Base-by-base conservation (phyloP, 2,329 filamentous ascomycete genomes). In the Aureobasidium vineae region DNA sequence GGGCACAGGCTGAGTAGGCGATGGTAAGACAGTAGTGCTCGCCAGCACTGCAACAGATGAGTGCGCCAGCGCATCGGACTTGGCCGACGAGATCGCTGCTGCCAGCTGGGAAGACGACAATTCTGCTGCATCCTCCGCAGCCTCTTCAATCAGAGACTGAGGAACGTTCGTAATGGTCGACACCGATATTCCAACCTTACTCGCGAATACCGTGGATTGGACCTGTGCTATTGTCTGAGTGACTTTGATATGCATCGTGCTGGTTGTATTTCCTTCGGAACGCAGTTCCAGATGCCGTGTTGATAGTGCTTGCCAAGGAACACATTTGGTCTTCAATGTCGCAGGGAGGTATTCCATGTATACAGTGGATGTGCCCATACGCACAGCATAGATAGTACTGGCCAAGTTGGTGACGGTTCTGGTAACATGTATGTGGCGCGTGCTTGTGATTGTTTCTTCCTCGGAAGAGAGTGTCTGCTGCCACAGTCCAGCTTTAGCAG, bases 401-500 rank as follows among this genome's bases (percentile, higher is more conserved):
- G 33, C 21, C 6, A 26, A 26, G 19, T 63, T n/a, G 15, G 36
- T 33, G 11, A 45, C 16, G 5, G 49, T 53, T 36, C 31, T 63
- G 11, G 60, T 43, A 33, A 63, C n/a, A 6, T 63, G 60, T 4
- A 53, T n/a, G 33, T 53, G 49, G 26, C 36, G 45, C 1, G 60
- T 63, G 49, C 49, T 63, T 13, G 59, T 50, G 11, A 53, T 36
- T n/a, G 36, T 53, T 23, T 56, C 36, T 41, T 63, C 38, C 10
- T 54, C 28, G 8, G 50, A 11, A 65, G n/a, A 7, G 61, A 65
- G 61, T 33, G 61, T 50, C 26, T 65, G 50, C 50, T 65, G 61
- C 61, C 61, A 65, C 56, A 65, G 61, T n/a, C 61, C 61, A 26
- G 61, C 61, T 56, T 56, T 38, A 13, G 61, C 61, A 28, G 61